Conservation (phyloP, 2,329 filamentous ascomycete species). For the Xylariales sp. region DNA sequence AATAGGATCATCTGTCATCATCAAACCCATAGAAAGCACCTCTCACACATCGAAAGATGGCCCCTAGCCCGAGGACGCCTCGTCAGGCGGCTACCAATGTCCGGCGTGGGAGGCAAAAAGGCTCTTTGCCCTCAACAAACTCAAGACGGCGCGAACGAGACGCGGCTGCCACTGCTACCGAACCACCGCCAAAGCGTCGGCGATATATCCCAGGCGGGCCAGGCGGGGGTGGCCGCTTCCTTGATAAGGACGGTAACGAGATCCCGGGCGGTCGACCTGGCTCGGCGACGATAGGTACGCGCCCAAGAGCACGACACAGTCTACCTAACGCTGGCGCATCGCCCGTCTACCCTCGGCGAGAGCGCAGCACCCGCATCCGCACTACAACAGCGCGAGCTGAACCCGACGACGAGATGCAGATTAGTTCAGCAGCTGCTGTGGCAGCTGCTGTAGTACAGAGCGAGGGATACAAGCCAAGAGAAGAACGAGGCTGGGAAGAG, state of each 20-base stretch:
- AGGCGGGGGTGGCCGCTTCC: slow-evolving; percentile 78
- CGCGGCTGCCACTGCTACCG: slow-evolving; percentile 36
- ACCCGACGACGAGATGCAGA: slow-evolving; percentile 60
- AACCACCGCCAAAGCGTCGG: slow-evolving; percentile 65
- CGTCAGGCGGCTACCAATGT: slow-evolving; percentile 19
- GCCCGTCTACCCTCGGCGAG: slow-evolving; percentile 47
- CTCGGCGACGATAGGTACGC: slow-evolving; percentile 37
- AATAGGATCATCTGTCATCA: slow-evolving; percentile 19
- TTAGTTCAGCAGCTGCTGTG: slow-evolving; percentile 82
- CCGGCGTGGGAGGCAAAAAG: slow-evolving; percentile 18
- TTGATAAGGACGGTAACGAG: slow-evolving; percentile 66
- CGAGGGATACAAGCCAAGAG: slow-evolving; percentile 94
- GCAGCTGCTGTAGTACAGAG: slow-evolving; percentile 84
- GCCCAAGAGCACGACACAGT: slow-evolving; percentile 46
- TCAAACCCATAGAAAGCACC: slow-evolving; percentile 9
- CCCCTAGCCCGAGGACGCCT: slow-evolving; percentile 28
- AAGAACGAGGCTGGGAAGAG: slow-evolving; percentile 96
- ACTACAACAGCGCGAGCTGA: slow-evolving; percentile 46
- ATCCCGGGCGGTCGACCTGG: slow-evolving; percentile 40
- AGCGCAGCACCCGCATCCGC: slow-evolving; percentile 53
- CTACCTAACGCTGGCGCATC: slow-evolving; percentile 45
- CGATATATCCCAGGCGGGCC: slow-evolving; percentile 83
- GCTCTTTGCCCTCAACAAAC: slow-evolving; percentile 13
- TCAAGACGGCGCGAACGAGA: slow-evolving; percentile 27
- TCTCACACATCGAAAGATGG: slow-evolving; percentile 18